Conservation (phyloP, 768 basidiomycete species). For the Tylopilus sp. region DNA sequence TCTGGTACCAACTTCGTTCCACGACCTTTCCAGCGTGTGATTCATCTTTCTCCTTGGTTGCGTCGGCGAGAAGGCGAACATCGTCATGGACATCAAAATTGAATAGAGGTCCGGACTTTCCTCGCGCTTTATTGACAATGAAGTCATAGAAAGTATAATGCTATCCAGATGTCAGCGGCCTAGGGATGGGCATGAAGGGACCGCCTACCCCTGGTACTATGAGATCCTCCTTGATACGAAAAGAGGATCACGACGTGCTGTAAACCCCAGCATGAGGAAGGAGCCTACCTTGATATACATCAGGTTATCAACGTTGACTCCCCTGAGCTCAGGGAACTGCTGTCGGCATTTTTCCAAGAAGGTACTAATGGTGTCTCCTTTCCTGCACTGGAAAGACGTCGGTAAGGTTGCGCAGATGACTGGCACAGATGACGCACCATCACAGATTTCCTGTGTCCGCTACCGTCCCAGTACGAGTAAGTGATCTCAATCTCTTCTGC, state of each 20-base stretch:
- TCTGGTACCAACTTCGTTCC: constrained; percentile 91
- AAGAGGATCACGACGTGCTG: constrained; percentile 1
- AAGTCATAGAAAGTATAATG: constrained; percentile 99
- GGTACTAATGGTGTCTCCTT: constrained; percentile 82
- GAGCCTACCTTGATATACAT: constrained; percentile 94
- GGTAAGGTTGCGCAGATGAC: neutral
- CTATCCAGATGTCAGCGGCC: constrained; percentile 37
- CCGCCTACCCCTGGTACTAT: constrained; percentile 89
- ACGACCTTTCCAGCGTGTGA: constrained; percentile 99
- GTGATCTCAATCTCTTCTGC: constrained; percentile 81
- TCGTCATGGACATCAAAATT: constrained; percentile 99
- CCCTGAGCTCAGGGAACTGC: constrained; percentile 90
- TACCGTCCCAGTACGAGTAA: constrained; percentile 98
- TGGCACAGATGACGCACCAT: constrained; percentile 49
- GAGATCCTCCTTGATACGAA: constrained; percentile 76
- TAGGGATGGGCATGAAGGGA: neutral
- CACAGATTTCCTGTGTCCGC: constrained; percentile 92
- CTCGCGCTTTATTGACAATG: constrained; percentile 96
- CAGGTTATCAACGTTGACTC: constrained; percentile 89
- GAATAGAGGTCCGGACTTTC: constrained; percentile 96
- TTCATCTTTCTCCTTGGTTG: constrained; percentile 96
- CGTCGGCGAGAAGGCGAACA: constrained; percentile 89
- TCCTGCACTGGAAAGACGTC: constrained; percentile 65
- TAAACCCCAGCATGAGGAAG: neutral
- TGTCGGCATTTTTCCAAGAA: constrained; percentile 93